These are phyloP conservation scores for Ocimum tenuiflorum DNA, from an alignment of 257 asterid species.

Conservation along the genomic window DNA sequence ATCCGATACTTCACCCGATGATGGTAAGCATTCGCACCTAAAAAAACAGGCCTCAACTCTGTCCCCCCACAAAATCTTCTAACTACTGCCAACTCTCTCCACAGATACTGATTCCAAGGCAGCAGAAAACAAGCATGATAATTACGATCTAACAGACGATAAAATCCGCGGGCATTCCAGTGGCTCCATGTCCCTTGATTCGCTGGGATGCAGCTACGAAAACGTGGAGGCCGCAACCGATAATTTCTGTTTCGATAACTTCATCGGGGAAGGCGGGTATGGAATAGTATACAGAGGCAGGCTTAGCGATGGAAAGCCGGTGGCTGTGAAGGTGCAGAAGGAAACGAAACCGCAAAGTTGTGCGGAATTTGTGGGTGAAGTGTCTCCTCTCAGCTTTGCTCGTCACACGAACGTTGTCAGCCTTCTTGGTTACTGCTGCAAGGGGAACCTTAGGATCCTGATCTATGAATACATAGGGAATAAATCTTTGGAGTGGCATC, in stretches of 20 bases:
- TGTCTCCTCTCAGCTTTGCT: conserved; percentile 38
- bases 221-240: conserved; percentile 49
- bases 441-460: conserved; percentile 48
- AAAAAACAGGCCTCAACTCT: neutral
- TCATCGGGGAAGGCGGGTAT: conserved; percentile 57
- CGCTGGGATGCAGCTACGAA: conserved; percentile 44
- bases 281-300: conserved; percentile 54
- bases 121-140: conserved; percentile 21
- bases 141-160: neutral
- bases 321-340: conserved; percentile 57
- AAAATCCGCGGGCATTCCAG: neutral
- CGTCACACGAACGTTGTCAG: conserved; percentile 54
- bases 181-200: conserved; percentile 31
- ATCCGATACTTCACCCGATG: conserved; percentile 34
- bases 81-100: neutral
- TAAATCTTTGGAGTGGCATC: conserved; percentile 62
- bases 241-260: conserved; percentile 44
- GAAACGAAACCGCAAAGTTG: conserved; percentile 41
- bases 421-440: conserved; percentile 62
- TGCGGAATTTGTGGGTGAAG: conserved; percentile 42
- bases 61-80: neutral
- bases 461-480: conserved; percentile 59
- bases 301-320: conserved; percentile 47
- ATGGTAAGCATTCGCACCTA: conserved; percentile 40
- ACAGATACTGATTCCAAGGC: conserved; percentile 27